phyloP scores from a whole-genome alignment of 2,329 filamentous ascomycete genomes.

The Fusarium succisae region DNA sequence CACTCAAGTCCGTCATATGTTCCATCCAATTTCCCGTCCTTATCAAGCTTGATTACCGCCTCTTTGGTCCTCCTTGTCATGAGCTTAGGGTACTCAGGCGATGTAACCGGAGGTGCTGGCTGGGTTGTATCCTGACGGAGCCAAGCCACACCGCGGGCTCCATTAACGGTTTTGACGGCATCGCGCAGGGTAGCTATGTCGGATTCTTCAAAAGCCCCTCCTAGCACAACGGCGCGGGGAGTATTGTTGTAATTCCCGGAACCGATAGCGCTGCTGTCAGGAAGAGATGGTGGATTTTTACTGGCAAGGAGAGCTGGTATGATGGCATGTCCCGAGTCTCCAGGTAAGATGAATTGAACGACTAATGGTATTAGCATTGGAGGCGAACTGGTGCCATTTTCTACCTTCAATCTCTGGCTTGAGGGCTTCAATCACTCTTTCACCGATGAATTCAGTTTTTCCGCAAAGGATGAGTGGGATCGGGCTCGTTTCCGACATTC shows the following conservation, averaged over 20 bases:
- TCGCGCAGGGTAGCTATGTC: constrained; percentile 1
- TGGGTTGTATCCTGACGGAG: constrained; percentile 10
- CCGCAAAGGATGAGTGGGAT: constrained; percentile 29
- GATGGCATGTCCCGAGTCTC: constrained; percentile 15
- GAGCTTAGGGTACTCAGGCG: constrained; percentile 16
- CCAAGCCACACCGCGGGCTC: constrained; percentile 8
- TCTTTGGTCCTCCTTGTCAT: constrained; percentile 27
- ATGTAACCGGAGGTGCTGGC: constrained; percentile 9
- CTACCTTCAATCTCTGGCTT: constrained; percentile 29
- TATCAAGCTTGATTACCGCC: constrained; percentile 4
- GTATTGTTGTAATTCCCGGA: not conserved
- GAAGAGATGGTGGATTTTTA: not conserved
- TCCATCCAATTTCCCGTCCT: constrained; percentile 11
- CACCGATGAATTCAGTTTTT: constrained; percentile 21
- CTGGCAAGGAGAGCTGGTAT: constrained; percentile 5
- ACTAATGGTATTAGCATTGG: not conserved
- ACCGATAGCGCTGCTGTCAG: constrained; percentile 5
- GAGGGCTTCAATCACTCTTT: constrained; percentile 6
- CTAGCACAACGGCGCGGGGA: constrained; percentile 7
- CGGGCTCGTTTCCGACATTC: not conserved
- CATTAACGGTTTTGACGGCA: not conserved
- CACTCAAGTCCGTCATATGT: constrained; percentile 9
- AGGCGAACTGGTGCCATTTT: accelerated
- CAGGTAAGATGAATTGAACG: constrained; percentile 20
- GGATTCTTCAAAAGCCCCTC: constrained; percentile 15